A percentile compares a stretch with the other conserved stretches of the same genome.
phyloP scores from a whole-genome alignment of 371 early-diverging fungal genomes.

The Conidiobolus incongruus region DNA sequence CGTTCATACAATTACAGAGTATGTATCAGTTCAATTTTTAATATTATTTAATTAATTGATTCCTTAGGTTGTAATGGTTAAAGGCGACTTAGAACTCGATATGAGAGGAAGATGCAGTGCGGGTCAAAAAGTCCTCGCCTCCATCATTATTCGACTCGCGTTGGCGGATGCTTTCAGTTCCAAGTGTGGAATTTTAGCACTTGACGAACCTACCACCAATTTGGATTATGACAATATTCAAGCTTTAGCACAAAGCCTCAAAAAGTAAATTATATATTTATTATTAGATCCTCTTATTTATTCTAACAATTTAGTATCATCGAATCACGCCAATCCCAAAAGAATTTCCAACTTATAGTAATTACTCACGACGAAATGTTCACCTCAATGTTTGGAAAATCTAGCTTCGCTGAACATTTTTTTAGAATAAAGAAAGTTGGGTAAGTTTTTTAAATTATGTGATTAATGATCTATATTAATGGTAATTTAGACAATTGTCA shows the following conservation, averaged over 20 bases:
- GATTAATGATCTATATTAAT: too few relatives aligned
- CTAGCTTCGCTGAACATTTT: conserved; percentile 62
- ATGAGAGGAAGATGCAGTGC: conserved; percentile 98
- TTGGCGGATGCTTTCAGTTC: conserved; percentile 90
- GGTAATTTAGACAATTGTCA: too few relatives aligned
- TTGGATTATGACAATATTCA: conserved; percentile 89
- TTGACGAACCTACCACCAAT: conserved; percentile 99
- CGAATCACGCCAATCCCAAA: conserved; percentile 42
- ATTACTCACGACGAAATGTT: conserved; percentile 99
- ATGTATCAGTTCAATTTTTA: conserved; percentile 7
- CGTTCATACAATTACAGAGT: conserved; percentile 83
- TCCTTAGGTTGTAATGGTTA: conserved; percentile 82
- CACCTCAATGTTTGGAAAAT: conserved; percentile 55
- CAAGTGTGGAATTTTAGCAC: conserved; percentile 89
- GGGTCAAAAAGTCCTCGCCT: conserved; percentile 96
- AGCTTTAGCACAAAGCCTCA: conserved; percentile 71
- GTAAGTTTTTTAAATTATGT: conserved; percentile 12
- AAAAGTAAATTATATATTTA: conserved; percentile 19
- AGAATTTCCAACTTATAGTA: conserved; percentile 93
- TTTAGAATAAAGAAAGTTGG: conserved; percentile 54
- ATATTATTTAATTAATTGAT: not conserved
- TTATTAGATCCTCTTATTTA: not conserved
- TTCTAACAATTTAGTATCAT: conserved; percentile 30
- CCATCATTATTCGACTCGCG: conserved; percentile 93
- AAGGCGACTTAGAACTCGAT: conserved; percentile 74